Base-by-base conservation (phyloP, 106 monocot genomes). In the Dendrobium huoshanense region DNA sequence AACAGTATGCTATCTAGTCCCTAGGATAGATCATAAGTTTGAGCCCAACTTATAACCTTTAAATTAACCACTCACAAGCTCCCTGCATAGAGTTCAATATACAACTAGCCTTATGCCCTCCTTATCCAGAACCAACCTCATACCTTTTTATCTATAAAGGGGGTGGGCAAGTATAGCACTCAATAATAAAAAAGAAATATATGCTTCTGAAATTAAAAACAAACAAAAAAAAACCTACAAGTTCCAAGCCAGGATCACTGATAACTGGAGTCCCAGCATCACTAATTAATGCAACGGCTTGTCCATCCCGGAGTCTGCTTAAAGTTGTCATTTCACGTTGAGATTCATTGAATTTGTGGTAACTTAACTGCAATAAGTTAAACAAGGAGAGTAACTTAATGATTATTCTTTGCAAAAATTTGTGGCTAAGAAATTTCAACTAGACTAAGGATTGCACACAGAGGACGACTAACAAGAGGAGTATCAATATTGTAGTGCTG, bases 201-300 rank as follows among this genome's bases (percentile, higher is more conserved):
- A 33, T 67, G 19, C 5, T 25, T 55, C 10, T 48, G 41, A 48
- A 64, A 25, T 65, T 40, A 20, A 17, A 77, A 79, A 78, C 16
- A 42, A 31, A 48, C 31, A 79, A 17, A 43, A 33, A 33, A 41
- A 70, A 65, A 56, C 89, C 61, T 85, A 97, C 97, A 84, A 97
- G 84, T 85, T 91, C 92, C 79, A 88, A 84, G 29, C 97, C 97
- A 7, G 97, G 97, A 80, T 97, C 94, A 80, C 92, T 94, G 29
- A 97, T 89, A n/a, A 94, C 87, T 18, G 97, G 97, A 72, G 94
- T 97, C 49, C 97, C 97, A 79, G 97, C 97, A 89, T 97, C 97
- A 84, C 92, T 92, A 79, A 97, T 91, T 78, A 97, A 84, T 77
- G 97, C 94, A 80, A 97, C 72, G 85, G 85, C 65, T 75, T 97